Base-by-base conservation (phyloP, 2,329 filamentous ascomycete genomes). In the Paramyrothecium roridum region DNA sequence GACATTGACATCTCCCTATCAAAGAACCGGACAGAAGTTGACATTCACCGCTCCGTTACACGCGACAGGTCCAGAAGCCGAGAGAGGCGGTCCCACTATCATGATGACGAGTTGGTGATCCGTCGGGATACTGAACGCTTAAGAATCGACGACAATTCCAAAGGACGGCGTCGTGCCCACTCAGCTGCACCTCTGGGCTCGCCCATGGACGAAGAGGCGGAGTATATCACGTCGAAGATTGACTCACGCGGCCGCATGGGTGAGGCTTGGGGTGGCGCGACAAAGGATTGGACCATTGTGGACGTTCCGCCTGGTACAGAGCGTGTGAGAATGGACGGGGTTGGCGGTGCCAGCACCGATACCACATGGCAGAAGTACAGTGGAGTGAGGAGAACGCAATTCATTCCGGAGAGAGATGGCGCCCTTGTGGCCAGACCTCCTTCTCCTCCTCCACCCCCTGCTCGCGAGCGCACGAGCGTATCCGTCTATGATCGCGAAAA, bases 251-350 rank as follows among this genome's bases (percentile, higher is more conserved):
- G 84, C 20, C 84, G 83, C 58, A 82, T 87, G 65, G 89, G 88
- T 52, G 90, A 93, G 71, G 89, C 88, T 21, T 86, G 81, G 69
- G 83, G 89, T 63, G 89, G 90, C 52, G 86, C 84, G 19, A 91
- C 88, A 37, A 86, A 84, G 60, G 88, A 86, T 65, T 96, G 91
- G 90, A 81, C 84, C 53, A 89, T 96, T 59, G 82, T 96, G 40
- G 91, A 96, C 71, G 87, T 96, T 43, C 91, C 90, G 1, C 89
- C 91, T 1, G 91, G 91, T 56, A 93, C 90, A 0, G 88, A 90
- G 73, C 84, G 88, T 45, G 87, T 95, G n/a, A 82, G 83, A 53
- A 88, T 95, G 87, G 89, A 95, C 62, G 90, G 90, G 53, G 80
- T 84, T 22, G 90, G 90, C 20, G 89, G 89, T 50, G 88, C 80